Base-by-base conservation (phyloP, 2,329 filamentous ascomycete species). In the Trichoderma hamatum region DNA sequence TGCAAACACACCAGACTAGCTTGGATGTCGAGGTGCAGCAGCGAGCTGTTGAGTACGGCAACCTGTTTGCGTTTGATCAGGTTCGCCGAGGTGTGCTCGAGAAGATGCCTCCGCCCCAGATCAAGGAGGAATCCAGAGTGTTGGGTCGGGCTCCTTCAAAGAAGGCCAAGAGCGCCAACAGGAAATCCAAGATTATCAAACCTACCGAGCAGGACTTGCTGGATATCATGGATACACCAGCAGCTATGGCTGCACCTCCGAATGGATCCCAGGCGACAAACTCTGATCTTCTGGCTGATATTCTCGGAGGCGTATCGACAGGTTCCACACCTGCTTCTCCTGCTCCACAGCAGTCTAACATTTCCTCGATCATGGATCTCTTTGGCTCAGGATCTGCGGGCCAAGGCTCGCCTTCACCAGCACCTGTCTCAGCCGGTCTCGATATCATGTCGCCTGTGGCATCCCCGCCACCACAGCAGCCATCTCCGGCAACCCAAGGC, bases 91-190 rank as follows among this genome's bases (percentile, higher is more conserved):
- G 96, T 69, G 96, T 99, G 3, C 84, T 99, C 13, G 96, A 99
- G 81, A 96, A 96, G 79, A 99, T 99, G 96, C 96, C 96, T 9
- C 89, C 96, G 1, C 96, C 96, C 10, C 95, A 98, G 79, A 98
- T 99, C 76, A 93, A 95, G 73, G 96, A 99, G 78, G 93, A 97
- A 78, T 95, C 96, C 67, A 87, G 95, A 70, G 94, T 97, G 3
- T 84, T 99, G 21, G 94, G 94, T 54, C 92, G 95, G 75, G 90
- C 93, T 1, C 84, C 88, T 1, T 76, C 79, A 36, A 90, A 89
- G 79, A 88, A 90, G 74, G 84, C 86, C 72, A 90, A 88, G 78
- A 89, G 90, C 60, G 85, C 88, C 70, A 93, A 92, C 77, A 89
- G 93, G 74, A 92, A 90, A 78, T 89, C 90, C 69, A 94, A 91